Base-by-base conservation (phyloP, 257 asterid species). In the Orobanche coerulescens region DNA sequence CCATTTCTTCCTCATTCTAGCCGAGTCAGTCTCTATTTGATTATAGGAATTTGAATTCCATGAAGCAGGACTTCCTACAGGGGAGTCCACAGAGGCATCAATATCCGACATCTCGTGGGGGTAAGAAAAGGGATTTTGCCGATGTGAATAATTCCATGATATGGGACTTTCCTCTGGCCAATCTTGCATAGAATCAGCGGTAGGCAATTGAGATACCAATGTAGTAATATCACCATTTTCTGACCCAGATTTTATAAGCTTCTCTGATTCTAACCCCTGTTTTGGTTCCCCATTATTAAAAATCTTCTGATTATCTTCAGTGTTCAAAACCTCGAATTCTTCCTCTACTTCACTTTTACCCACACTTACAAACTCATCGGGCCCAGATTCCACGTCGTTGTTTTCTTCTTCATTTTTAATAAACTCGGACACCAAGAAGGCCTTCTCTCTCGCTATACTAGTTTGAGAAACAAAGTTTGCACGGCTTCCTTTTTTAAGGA, bases 31-130 rank as follows among this genome's bases (percentile, higher is more conserved):
- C 73, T 84, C 90, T 43, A 70, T 69, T 68, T 80, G 88, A 67
- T 76, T 81, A 40, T 83, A 70, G 47, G 86, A 71, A 68, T 85
- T 78, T 22, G 87, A 81, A 73, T 77, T 83, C 94, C 87, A 84
- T 15, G 95, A 87, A 39, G 78, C 78, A 54, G 88, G 95, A 73
- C 95, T 90, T 36, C 94, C 95, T 42, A 75, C 64, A 3, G 95
- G 89, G 66, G 88, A 87, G 67, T 84, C 89, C 50, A 77, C 85
- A 44, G 84, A 81, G 54, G 89, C 84, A 68, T 86, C 97, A 42
- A 82, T 63, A 69, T 90, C 95, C 31, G 95, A 84, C 66, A 75
- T 73, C 76, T 84, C 95, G 13, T 77, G 87, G 44, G 84, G 70
- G 80, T 84, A 87, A 26, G 84, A 70, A 76, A 81, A 90, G 36